phyloP scores from a whole-genome alignment of 768 basidiomycete species.

The Amanita exitialis region DNA sequence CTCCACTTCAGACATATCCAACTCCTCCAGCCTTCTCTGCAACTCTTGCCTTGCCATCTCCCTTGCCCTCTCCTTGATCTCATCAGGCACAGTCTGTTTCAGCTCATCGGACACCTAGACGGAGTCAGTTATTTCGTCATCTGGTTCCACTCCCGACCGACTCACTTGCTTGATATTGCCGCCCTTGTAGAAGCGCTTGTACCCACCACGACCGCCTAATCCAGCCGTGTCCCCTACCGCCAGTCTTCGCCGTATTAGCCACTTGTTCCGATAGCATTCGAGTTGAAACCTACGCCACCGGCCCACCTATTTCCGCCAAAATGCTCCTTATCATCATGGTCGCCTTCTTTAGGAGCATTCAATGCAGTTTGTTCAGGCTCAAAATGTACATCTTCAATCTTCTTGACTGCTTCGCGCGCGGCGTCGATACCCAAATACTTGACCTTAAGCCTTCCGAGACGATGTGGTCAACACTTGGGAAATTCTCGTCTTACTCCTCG shows the following conservation, averaged over 20 bases:
- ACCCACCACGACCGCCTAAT: constrained; percentile 56
- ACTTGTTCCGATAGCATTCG: background rate
- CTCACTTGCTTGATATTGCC: constrained; percentile 53
- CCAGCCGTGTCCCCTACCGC: constrained; percentile 58
- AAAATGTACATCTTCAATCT: constrained; percentile 46
- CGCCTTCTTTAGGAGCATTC: constrained; percentile 48
- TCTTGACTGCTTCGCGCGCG: constrained; percentile 40
- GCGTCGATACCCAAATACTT: constrained; percentile 47
- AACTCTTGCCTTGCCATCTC: constrained; percentile 61
- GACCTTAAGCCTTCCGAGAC: constrained; percentile 33
- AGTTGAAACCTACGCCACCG: constrained; percentile 38
- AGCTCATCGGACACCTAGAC: constrained; percentile 37
- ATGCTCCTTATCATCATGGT: constrained; percentile 54
- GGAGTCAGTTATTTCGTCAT: background rate
- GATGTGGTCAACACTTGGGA: background rate
- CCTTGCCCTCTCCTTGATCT: constrained; percentile 51
- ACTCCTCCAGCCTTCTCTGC: constrained; percentile 47
- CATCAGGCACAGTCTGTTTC: constrained; percentile 50
- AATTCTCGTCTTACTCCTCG: background rate
- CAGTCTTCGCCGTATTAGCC: constrained; percentile 29
- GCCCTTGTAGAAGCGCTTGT: constrained; percentile 53
- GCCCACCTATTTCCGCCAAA: constrained; percentile 56
- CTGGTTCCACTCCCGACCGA: background rate
- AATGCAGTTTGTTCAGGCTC: constrained; percentile 44
- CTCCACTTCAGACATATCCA: constrained; percentile 47